These are phyloP conservation scores for Calonectria pteridis DNA, from an alignment of 2,329 filamentous ascomycete species.

Conservation along the genomic window DNA sequence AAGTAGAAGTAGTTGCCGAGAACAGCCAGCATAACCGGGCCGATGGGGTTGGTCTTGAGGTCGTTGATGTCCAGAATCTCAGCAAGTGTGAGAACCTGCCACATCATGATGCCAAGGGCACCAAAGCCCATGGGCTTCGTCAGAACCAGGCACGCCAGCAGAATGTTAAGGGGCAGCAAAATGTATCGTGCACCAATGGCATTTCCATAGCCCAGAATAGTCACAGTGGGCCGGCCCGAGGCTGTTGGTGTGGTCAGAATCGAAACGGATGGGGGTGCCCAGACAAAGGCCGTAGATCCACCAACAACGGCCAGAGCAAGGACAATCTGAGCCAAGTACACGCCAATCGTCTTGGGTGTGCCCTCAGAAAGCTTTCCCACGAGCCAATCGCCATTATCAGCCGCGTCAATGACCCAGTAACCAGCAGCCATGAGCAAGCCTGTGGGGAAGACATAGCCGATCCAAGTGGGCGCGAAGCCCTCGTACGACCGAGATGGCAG, in stretches of 20 bases:
- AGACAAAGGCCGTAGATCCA: slow-evolving; percentile 86
- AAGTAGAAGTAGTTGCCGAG: slow-evolving; percentile 96
- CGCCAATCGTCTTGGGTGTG: slow-evolving; percentile 78
- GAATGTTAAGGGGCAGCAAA: slow-evolving; percentile 82
- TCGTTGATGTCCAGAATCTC: slow-evolving; percentile 73
- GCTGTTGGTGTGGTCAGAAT: slow-evolving; percentile 69
- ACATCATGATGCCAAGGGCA: slow-evolving; percentile 83
- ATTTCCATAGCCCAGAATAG: slow-evolving; percentile 92
- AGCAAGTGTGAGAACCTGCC: slow-evolving; percentile 87
- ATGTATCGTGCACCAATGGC: slow-evolving; percentile 93
- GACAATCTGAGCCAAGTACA: slow-evolving; percentile 83
- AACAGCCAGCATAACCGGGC: slow-evolving; percentile 86
- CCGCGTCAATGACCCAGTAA: slow-evolving; percentile 92
- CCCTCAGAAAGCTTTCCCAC: slow-evolving; percentile 65
- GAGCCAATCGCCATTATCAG: slow-evolving; percentile 88
- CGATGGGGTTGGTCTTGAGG: slow-evolving; percentile 78
- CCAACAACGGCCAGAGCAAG: slow-evolving; percentile 86
- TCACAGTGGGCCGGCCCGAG: slow-evolving; percentile 69
- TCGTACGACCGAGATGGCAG: slow-evolving; percentile 87
- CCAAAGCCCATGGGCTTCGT: slow-evolving; percentile 96
- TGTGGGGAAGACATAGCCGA: slow-evolving; percentile 81
- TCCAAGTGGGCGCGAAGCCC: slow-evolving; percentile 86
- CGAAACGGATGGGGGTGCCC: slow-evolving; percentile 85
- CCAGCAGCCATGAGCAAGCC: slow-evolving; percentile 81
- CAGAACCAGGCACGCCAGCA: slow-evolving; percentile 81